Evolutionary conservation across 306 rosid species (phyloP), one percentile per base, ranked within the genome.

Genomic region (Quercus wislizeni): DNA sequence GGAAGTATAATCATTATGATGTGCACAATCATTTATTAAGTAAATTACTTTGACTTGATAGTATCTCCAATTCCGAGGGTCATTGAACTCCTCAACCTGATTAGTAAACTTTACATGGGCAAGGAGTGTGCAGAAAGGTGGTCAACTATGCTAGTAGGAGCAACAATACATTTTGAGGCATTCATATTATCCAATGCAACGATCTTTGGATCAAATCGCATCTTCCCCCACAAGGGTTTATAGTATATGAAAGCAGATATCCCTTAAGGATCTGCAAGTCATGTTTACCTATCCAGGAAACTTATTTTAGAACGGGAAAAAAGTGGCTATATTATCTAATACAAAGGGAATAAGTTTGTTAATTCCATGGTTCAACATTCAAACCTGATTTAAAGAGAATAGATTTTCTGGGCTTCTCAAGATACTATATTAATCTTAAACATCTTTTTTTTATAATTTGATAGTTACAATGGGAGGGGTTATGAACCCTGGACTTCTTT

Each of bases 371-470:
- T 46, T 33, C 71, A 17, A 65, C 25, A 18, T 7, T 65, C 11
- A 63, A 28, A 28, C 19, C 23, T 13, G 2, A 65, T 17, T 65
- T 19, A 17, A 65, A 65, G 71, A 18, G 33, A 2, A 8, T 51
- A 31, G 20, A 31, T 31, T 63, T 65, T 21, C 6, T 61, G 23
- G 59, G 62, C 63, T 76, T 77, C 80, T 82, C 21, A 38, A 54
- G 71, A 71, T 35, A 23, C 64, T 41, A 79, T 46, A 72, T 35
- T 35, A 35, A 35, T 35, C 41, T 35, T 5, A 5, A 35, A 35
- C 41, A 35, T 35, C 41, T 35, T 35, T 35, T 33, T 35, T 35
- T 35, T 0, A 35, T 35, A 35, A 35, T 35, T 35, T 35, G 41
- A 35, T 5, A 35, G 8, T 35, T 35, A 35, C 8, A 35, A 35